Conservation (phyloP, 2,329 filamentous ascomycete species). For the Lasiodiplodia gonubiensis region DNA sequence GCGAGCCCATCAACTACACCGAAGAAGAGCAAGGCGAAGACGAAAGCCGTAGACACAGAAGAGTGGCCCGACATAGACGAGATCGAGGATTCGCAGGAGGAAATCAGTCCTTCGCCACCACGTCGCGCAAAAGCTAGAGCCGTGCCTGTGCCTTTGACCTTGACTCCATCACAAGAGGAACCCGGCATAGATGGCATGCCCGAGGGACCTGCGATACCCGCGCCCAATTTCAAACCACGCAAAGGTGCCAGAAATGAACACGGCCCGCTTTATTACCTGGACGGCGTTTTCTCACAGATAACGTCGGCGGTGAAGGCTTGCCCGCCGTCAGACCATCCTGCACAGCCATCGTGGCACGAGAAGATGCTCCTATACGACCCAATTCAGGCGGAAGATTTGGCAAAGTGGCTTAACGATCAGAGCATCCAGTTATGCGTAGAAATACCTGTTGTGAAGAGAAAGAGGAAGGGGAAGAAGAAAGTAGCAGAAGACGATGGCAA, state of each 20-base stretch:
- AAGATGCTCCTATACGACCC: conserved; percentile 95
- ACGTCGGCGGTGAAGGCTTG: conserved; percentile 55
- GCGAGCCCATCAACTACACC: neutral
- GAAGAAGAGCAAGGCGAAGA: neutral
- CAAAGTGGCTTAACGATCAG: conserved; percentile 74
- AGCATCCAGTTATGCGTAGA: conserved; percentile 57
- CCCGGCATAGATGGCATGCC: neutral
- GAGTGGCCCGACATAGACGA: conserved; percentile 45
- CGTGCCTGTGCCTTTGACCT: conserved; percentile 30
- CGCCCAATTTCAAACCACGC: neutral
- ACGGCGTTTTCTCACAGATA: conserved; percentile 53
- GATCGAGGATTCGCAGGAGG: conserved; percentile 46
- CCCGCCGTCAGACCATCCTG: conserved; percentile 47
- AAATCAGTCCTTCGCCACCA: conserved; percentile 44
- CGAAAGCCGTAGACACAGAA: neutral
- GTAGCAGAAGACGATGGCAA: conserved; percentile 54
- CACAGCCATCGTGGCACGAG: conserved; percentile 76
- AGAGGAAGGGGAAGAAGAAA: neutral
- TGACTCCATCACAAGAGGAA: conserved; percentile 27
- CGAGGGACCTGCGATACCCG: neutral
- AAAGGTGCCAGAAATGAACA: neutral
- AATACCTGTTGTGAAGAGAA: conserved; percentile 42
- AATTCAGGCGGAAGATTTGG: conserved; percentile 83
- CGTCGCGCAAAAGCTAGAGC: conserved; percentile 32
- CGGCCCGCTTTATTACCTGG: neutral